phyloP scores from a whole-genome alignment of 805 yeast genomes.

The Spathaspora girioi region DNA sequence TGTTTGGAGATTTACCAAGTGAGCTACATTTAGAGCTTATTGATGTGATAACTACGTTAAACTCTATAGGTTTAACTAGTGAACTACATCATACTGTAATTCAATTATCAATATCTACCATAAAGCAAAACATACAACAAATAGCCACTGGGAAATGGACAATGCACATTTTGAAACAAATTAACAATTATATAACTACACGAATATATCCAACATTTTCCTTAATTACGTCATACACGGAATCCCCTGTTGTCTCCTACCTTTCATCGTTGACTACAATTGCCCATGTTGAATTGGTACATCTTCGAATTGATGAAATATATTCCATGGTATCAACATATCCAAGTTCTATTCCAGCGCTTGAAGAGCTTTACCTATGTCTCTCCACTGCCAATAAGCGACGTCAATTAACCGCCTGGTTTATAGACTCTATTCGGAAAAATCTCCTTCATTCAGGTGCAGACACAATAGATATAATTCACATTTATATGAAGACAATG shows the following conservation, averaged over 20 bases:
- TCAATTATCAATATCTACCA: constrained; percentile 32
- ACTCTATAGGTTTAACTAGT: constrained; percentile 17
- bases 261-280: constrained; percentile 29
- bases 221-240: constrained; percentile 7
- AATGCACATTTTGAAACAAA: constrained; percentile 9
- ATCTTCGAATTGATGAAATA: constrained; percentile 55
- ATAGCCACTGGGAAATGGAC: constrained; percentile 36
- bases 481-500: constrained; percentile 67
- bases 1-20: constrained; percentile 6
- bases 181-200: constrained; percentile 35
- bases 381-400: constrained; percentile 41
- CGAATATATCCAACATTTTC: constrained; percentile 36
- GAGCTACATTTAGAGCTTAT: constrained; percentile 8
- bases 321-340: constrained; percentile 52
- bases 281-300: constrained; percentile 35
- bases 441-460: constrained; percentile 75
- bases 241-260: constrained; percentile 8
- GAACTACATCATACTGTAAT: constrained; percentile 28
- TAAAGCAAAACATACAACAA: constrained; percentile 25
- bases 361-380: constrained; percentile 57
- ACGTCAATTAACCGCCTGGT: constrained; percentile 46
- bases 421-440: constrained; percentile 41
- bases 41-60: constrained; percentile 15
- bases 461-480: constrained; percentile 68
- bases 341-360: constrained; percentile 51